Base-by-base conservation (phyloP, 192 early-diverging fungal genomes). In the Podila epigama region DNA sequence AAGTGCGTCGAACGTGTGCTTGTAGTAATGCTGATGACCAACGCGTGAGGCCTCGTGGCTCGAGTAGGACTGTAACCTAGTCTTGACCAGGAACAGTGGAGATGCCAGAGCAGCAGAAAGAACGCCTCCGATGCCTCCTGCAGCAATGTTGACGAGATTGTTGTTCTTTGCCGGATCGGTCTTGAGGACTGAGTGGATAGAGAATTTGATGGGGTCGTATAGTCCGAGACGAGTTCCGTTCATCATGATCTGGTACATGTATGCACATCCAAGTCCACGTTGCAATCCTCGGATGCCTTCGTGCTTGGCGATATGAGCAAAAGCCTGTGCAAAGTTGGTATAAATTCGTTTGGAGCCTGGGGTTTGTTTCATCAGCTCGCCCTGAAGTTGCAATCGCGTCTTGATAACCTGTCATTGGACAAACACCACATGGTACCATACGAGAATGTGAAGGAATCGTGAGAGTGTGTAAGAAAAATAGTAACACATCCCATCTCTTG, bases 31-130 rank as follows among this genome's bases (percentile, higher is more conserved):
- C 70, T 94, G 96, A 72, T 87, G 82, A 20, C 96, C 96, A 36
- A 98, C 92, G 9, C 72, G 50, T 0, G 65, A 71, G 8, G 88
- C 85, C 3, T 87, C 83, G 64, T 87, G 80, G n/a, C 82, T 81
- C 4, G 91, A 92, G 58, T 87, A 88, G 15, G 90, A 87, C 77
- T 95, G 93, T 83, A 92, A 84, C 22, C 93, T 85, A 20, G 95
- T 97, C 79, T 98, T 98, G 69, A 98, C 87, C 65, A 98, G 79
- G 68, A 92, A 97, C 33, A 98, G 77, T 7, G 97, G 97, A 33
- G 91, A 93, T 12, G 91, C 94, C 12, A 96, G 63, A 7, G 85
- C 84, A 5, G 96, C 95, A 6, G 94, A 96, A 31, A 93, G 80
- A 33, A 93, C 79, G 7, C 97, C 97, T 58, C 91, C 88, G 13